A percentile compares a stretch with the other conserved stretches of the same genome.
phyloP scores from a whole-genome alignment of 2,329 filamentous ascomycete genomes.

The Pestalotiopsis sp. region DNA sequence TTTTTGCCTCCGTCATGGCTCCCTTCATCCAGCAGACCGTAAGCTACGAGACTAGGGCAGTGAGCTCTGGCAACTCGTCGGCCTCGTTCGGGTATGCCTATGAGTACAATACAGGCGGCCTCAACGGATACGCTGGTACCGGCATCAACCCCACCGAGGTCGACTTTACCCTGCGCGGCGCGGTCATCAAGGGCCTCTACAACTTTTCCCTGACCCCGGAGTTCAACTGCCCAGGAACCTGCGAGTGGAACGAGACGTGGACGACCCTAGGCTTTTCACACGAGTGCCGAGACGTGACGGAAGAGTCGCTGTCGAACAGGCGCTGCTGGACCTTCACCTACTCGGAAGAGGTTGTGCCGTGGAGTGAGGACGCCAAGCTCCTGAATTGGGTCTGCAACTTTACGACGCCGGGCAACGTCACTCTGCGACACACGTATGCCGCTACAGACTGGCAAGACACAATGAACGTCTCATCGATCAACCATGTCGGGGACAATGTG shows the following conservation, averaged over 20 bases:
- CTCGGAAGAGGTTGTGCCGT: conserved; percentile 9
- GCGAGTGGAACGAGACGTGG: conserved; percentile 19
- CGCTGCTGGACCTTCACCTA: neutral
- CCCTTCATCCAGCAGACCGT: conserved; percentile 22
- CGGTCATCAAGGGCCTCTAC: conserved; percentile 21
- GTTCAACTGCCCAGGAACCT: conserved; percentile 20
- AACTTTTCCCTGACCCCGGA: conserved; percentile 8
- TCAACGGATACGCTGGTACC: neutral
- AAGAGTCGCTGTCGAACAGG: conserved; percentile 12
- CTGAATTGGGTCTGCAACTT: neutral
- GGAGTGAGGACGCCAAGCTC: conserved; percentile 8
- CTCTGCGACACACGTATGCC: neutral
- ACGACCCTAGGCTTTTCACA: conserved; percentile 20
- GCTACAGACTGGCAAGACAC: too few species aligned
- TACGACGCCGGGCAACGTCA: neutral
- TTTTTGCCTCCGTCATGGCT: conserved; percentile 16
- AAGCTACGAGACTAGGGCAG: conserved; percentile 4
- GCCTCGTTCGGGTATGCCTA: conserved; percentile 17
- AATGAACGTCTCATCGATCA: too few species aligned
- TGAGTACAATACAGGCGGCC: conserved; percentile 10
- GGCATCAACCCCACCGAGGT: neutral
- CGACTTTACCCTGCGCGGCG: conserved; percentile 21
- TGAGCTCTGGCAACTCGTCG: conserved; percentile 10
- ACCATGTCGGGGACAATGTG: too few species aligned
- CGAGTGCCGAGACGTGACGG: conserved; percentile 20